Base-by-base conservation (phyloP, 768 basidiomycete genomes). In the Mrakia frigida region DNA sequence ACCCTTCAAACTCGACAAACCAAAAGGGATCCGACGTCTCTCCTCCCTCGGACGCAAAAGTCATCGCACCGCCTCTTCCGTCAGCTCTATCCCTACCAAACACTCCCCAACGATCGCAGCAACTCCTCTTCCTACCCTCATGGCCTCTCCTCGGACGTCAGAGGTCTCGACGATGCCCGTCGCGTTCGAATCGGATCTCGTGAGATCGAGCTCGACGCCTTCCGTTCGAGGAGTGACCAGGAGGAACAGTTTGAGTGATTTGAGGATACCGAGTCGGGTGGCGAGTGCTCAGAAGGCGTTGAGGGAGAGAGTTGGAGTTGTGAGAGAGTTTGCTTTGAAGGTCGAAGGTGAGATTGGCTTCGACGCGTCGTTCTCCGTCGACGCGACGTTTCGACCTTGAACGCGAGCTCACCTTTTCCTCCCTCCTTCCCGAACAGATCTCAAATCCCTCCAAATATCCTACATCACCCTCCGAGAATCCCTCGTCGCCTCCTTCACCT, bases 191-290 rank as follows among this genome's bases (percentile, higher is more conserved):
- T 50, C 70, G 25, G 70, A 72, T 28, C 50, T 56, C 37, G 53
- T 50, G 5, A 31, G 74, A 23, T 75, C 74, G 39, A 39, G 23
- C 13, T 68, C 65, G 16, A 53, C 65, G 10, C 74, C 74, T n/a
- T 70, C 74, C 16, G 69, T 60, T 13, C 33, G 46, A 31, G 75
- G 46, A 21, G 39, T 61, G 5, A 52, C 71, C 37, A 74, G 82
- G 60, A 76, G 82, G 69, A 81, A 81, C 76, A 81, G 80, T 59
- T 53, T 82, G 61, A 81, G 82, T 63, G 82, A 82, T 52, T 37
- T 82, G 73, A 65, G 79, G 46, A 82, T 82, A 37, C 82, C 82
- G 33, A 56, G 74, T 28, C 52, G 80, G 21, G 80, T 82, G 61
- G 80, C 79, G 52, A 78, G 71, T n/a, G 80, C 81, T 16, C 82